Percentiles rank a stretch among this genome's conserved stretches.
Conservation (phyloP, 495 filamentous ascomycete species). For the Penicillium mononematosum region DNA sequence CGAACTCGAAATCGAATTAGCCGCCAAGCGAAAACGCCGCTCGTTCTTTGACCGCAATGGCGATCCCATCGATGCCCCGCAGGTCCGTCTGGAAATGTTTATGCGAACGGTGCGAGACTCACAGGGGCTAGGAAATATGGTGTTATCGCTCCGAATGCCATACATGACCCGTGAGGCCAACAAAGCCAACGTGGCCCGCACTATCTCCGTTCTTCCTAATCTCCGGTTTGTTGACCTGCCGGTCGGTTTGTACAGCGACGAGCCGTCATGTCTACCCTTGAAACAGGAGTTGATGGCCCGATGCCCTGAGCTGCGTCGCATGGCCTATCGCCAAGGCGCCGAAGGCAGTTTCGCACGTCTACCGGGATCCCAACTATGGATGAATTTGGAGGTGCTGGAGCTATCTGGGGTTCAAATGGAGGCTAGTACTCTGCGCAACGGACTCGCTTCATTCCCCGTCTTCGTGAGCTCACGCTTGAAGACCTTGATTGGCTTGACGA, state of each 20-base stretch:
- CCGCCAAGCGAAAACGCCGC: constrained; percentile 71
- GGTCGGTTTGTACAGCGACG: constrained; percentile 73
- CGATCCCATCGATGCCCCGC: constrained; percentile 73
- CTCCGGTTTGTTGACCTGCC: constrained; percentile 90
- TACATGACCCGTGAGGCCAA: constrained; percentile 93
- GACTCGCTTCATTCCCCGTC: constrained; percentile 61
- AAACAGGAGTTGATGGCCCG: constrained; percentile 79
- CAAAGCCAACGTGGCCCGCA: constrained; percentile 80
- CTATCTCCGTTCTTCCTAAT: constrained; percentile 79
- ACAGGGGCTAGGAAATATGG: constrained; percentile 59
- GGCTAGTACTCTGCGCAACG: constrained; percentile 63
- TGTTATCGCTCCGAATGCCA: constrained; percentile 82
- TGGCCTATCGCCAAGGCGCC: constrained; percentile 76
- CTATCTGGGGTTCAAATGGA: constrained; percentile 72
- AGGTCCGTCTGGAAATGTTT: constrained; percentile 72
- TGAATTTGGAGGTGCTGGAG: constrained; percentile 76
- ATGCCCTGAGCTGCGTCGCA: constrained; percentile 81
- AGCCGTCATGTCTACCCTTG: constrained; percentile 68
- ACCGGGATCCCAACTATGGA: constrained; percentile 65
- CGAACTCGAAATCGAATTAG: constrained; percentile 74
- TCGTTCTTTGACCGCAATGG: constrained; percentile 73
- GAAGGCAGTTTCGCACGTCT: constrained; percentile 76
- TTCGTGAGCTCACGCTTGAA: constrained; percentile 71
- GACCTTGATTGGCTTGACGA: constrained; percentile 71
- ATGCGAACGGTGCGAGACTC: constrained; percentile 78